Percentiles rank a stretch among this genome's conserved stretches.
Evolutionary conservation across 2,329 filamentous ascomycete genomes (phyloP).

Genomic region (Xylaria sp.): DNA sequence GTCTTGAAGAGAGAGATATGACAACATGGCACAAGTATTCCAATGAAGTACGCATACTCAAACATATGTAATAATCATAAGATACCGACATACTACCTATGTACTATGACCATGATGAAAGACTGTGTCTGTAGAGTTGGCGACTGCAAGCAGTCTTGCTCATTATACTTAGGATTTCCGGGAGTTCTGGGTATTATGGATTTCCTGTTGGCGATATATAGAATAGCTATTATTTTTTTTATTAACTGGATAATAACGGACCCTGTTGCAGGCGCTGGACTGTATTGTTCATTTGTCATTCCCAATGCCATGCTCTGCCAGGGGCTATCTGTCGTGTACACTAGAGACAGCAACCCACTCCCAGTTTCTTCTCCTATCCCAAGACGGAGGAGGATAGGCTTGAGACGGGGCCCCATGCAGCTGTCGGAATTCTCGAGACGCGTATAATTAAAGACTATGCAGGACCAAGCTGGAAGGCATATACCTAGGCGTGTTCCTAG

Average conservation of each 20-base stretch:
- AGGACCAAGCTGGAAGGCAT: neutral
- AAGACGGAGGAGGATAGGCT: neutral
- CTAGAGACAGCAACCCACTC: conserved; percentile 2
- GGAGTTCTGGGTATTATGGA: too few relatives aligned
- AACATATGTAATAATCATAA: too few relatives aligned
- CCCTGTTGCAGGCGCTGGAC: neutral
- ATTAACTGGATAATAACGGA: neutral
- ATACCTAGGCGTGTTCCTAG: neutral
- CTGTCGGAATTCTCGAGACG: neutral
- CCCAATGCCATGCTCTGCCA: neutral
- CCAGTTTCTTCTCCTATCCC: neutral
- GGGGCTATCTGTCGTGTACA: neutral
- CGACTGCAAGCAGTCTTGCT: too few relatives aligned
- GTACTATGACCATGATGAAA: too few relatives aligned
- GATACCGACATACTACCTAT: too few relatives aligned
- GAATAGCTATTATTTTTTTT: too few relatives aligned
- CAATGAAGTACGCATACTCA: too few relatives aligned
- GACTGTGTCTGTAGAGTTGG: too few relatives aligned
- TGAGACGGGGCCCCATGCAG: too few relatives aligned
- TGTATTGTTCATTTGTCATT: neutral
- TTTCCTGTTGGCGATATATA: too few relatives aligned
- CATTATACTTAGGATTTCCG: too few relatives aligned
- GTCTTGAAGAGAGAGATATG: conserved; percentile 1
- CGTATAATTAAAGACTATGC: neutral
- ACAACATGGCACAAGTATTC: neutral